Base-by-base conservation (phyloP, 2,329 filamentous ascomycete genomes). In the Leptographium procerum region DNA sequence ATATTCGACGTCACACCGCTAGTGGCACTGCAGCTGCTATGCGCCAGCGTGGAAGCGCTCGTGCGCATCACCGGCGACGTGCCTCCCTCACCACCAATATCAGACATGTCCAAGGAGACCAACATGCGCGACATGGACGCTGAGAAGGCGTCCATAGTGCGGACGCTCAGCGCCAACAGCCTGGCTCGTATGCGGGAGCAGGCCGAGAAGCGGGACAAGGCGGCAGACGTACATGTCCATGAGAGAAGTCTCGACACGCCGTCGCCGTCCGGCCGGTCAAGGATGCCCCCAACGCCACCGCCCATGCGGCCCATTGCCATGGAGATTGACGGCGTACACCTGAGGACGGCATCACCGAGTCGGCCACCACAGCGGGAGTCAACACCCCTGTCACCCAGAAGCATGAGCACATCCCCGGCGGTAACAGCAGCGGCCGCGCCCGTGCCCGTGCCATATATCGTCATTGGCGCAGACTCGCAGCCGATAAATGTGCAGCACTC, bases 1-100 rank as follows among this genome's bases (percentile, higher is more conserved):
- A 80, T 95, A 61, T 88, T 88, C 72, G 81, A 81, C 56, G 78
- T 96, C 60, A 75, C 84, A 1, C 84, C 90, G 4, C 77, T 86
- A 56, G 84, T 84, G 2, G 91, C 91, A 6, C 80, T 97, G 67
- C 88, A 86, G 67, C 76, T 95, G 62, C 80, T 97, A n/a, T 85
- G 85, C 64, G 78, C 83, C 45, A 83, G 83, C 59, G 76, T 91
- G 61, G 87, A 91, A 65, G 78, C 83, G 4, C 77, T 94, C 56
- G 86, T 90, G 31, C 80, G 81, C 62, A 77, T 86, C 60, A 89
- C 87, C 1, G 87, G 88, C 67, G 89, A 95, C 66, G 77, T 94
- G 14, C 89, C 88, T 26, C 87, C 87, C 19, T 94, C 86, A n/a
- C 88, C 87, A 58, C 86, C 87, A 6, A 80, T 85, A 2, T 79